Conservation (phyloP, 495 filamentous ascomycete genomes). For the Lasiosphaeris hirsuta region DNA sequence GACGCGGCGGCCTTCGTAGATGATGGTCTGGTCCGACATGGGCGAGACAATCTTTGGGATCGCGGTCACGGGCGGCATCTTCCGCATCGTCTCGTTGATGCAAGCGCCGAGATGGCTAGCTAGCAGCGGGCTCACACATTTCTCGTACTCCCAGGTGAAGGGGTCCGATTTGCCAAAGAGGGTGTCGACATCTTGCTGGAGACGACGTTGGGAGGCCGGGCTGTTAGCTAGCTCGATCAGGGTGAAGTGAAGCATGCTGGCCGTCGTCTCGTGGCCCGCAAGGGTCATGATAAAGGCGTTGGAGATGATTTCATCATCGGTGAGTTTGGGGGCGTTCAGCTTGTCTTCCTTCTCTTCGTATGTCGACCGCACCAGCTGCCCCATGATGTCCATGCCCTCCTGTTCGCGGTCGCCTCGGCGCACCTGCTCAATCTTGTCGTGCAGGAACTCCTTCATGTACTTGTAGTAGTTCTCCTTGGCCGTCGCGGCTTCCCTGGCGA, state of each 20-base stretch:
- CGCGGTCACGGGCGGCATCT: slow-evolving; percentile 57
- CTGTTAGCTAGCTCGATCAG: slow-evolving; percentile 60
- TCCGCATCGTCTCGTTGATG: slow-evolving; percentile 64
- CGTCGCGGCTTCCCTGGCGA: slow-evolving; percentile 42
- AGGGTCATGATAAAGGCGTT: slow-evolving; percentile 71
- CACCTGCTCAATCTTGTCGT: slow-evolving; percentile 51
- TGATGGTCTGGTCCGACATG: slow-evolving; percentile 49
- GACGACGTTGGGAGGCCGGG: slow-evolving; percentile 50
- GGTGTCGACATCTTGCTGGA: slow-evolving; percentile 61
- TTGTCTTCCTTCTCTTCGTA: slow-evolving; percentile 31
- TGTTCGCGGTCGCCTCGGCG: slow-evolving; percentile 37
- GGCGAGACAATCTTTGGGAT: slow-evolving; percentile 57
- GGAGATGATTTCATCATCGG: slow-evolving; percentile 60
- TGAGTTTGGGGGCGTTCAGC: slow-evolving; percentile 30
- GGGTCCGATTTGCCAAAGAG: slow-evolving; percentile 50
- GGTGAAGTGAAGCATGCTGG: slow-evolving; percentile 62
- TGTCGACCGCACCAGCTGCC: slow-evolving; percentile 47
- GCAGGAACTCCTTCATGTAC: slow-evolving; percentile 63
- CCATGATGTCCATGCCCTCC: slow-evolving; percentile 64
- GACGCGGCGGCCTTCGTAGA: slow-evolving; percentile 46
- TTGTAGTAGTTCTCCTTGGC: slow-evolving; percentile 58
- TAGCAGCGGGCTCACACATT: slow-evolving; percentile 52
- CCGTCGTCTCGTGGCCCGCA: slow-evolving; percentile 71
- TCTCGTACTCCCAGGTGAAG: slow-evolving; percentile 60
- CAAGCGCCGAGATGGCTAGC: slow-evolving; percentile 61